Evolutionary conservation across 192 early-diverging fungal genomes (phyloP).

Genomic region (Geranomyces michiganensis): DNA sequence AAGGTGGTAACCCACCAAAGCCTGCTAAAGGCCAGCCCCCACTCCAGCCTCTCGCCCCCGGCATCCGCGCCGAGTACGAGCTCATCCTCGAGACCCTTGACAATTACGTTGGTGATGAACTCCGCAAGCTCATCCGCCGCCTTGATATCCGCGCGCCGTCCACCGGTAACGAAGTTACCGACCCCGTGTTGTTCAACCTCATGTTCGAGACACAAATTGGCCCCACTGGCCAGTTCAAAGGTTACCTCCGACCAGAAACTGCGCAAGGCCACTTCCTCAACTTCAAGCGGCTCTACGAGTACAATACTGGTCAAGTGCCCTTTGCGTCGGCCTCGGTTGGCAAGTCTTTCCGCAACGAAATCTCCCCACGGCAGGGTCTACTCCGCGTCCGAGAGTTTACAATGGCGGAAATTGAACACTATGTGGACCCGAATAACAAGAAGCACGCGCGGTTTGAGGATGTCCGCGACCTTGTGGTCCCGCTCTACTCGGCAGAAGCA

Average conservation of each 20-base stretch:
- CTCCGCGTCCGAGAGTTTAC: slow-evolving; percentile 97
- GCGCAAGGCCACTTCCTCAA: slow-evolving; percentile 99
- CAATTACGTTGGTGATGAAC: slow-evolving; percentile 87
- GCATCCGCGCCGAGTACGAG: slow-evolving; percentile 72
- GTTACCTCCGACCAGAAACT: slow-evolving; percentile 98
- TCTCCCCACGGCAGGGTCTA: slow-evolving; percentile 91
- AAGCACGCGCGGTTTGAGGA: slow-evolving; percentile 89
- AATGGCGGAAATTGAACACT: slow-evolving; percentile 99
- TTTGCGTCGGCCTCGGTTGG: slow-evolving; percentile 98
- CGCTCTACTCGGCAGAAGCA: slow-evolving; percentile 72
- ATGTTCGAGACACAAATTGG: slow-evolving; percentile 99
- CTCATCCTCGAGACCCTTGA: slow-evolving; percentile 90
- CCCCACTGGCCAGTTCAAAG: slow-evolving; percentile 92
- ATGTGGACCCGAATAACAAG: slow-evolving; percentile 93
- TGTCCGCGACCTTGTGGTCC: slow-evolving; percentile 75
- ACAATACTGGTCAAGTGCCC: slow-evolving; percentile 98
- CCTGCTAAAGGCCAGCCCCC: slow-evolving; percentile 53
- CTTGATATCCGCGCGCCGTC: slow-evolving; percentile 89
- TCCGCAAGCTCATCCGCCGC: slow-evolving; percentile 81
- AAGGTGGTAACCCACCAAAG: slow-evolving; percentile 33
- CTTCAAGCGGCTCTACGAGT: slow-evolving; percentile 95
- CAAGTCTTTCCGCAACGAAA: slow-evolving; percentile 98
- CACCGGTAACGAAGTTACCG: slow-evolving; percentile 87
- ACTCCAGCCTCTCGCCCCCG: slow-evolving; percentile 65
- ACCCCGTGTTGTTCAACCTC: slow-evolving; percentile 95